phyloP scores from a whole-genome alignment of 805 yeast genomes.

The Ogataea haglerorum region DNA sequence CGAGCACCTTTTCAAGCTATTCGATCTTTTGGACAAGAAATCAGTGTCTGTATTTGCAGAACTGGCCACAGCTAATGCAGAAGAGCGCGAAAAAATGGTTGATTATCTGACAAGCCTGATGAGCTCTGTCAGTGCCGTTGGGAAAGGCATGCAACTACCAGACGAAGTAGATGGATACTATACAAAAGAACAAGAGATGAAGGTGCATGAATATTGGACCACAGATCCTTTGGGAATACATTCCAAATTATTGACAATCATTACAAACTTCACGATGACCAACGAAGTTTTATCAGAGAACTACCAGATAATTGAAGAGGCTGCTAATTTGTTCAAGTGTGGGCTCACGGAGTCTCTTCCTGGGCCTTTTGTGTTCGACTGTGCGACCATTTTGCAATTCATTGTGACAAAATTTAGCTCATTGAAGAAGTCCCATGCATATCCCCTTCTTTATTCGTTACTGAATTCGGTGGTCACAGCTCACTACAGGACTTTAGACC shows the following conservation, averaged over 20 bases:
- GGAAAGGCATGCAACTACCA: conserved; percentile 62
- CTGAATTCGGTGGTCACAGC: conserved; percentile 43
- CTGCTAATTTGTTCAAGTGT: conserved; percentile 56
- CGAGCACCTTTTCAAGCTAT: conserved; percentile 21
- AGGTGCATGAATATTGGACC: conserved; percentile 43
- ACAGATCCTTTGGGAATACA: conserved; percentile 47
- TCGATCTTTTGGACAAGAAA: conserved; percentile 23
- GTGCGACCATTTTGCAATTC: conserved; percentile 39
- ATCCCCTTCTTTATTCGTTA: conserved; percentile 44
- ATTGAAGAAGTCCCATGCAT: conserved; percentile 30
- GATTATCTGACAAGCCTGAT: conserved; percentile 56
- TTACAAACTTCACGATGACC: conserved; percentile 42
- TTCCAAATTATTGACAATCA: conserved; percentile 36
- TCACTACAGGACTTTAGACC: conserved; percentile 31
- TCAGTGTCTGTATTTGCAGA: conserved; percentile 14
- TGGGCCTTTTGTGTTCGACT: conserved; percentile 63
- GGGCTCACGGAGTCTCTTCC: conserved; percentile 62
- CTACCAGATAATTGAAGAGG: conserved; percentile 54
- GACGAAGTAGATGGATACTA: conserved; percentile 45
- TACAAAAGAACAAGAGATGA: conserved; percentile 31
- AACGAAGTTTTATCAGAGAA: conserved; percentile 38
- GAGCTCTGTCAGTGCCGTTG: conserved; percentile 64
- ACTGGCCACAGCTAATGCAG: conserved; percentile 12
- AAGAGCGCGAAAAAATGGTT: conserved; percentile 26
- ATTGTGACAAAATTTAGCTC: conserved; percentile 33